phyloP scores from a whole-genome alignment of 208 protist species.

The Leishmania amazonensis region DNA sequence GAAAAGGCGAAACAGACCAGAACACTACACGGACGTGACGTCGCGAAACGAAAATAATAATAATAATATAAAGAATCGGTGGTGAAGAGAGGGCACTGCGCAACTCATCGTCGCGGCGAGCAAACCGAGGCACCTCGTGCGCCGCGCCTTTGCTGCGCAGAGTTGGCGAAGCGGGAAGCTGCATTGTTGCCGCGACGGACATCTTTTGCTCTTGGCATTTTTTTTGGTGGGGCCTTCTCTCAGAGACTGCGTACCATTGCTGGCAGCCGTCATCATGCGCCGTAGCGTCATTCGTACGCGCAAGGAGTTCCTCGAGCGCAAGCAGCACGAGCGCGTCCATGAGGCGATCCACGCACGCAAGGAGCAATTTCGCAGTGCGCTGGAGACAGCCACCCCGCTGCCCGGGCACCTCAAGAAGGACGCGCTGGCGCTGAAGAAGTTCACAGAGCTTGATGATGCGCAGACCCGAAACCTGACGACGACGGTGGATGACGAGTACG shows the following conservation, averaged over 20 bases:
- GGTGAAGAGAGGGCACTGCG: background rate
- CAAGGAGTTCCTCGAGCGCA: constrained; percentile 88
- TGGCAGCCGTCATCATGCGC: constrained; percentile 46
- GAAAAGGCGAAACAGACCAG: no score
- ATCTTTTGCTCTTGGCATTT: background rate
- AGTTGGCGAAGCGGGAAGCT: background rate
- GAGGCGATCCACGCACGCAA: constrained; percentile 76
- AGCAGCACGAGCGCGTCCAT: constrained; percentile 85
- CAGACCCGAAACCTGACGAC: constrained; percentile 63
- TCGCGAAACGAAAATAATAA: background rate
- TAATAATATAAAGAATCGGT: background rate
- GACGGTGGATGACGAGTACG: constrained; percentile 98
- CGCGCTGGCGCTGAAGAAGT: constrained; percentile 85
- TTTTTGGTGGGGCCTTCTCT: background rate
- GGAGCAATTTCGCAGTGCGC: constrained; percentile 81
- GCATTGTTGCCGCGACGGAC: background rate
- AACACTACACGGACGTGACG: background rate
- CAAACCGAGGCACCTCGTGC: background rate
- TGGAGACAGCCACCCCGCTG: constrained; percentile 78
- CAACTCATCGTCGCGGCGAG: background rate
- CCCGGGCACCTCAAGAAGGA: constrained; percentile 88
- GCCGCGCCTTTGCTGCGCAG: background rate
- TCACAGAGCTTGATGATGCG: constrained; percentile 89
- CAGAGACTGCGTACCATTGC: background rate
- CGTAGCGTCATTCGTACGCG: constrained; percentile 81